Base-by-base conservation (phyloP, 805 yeast genomes). In the Candida boidinii region DNA sequence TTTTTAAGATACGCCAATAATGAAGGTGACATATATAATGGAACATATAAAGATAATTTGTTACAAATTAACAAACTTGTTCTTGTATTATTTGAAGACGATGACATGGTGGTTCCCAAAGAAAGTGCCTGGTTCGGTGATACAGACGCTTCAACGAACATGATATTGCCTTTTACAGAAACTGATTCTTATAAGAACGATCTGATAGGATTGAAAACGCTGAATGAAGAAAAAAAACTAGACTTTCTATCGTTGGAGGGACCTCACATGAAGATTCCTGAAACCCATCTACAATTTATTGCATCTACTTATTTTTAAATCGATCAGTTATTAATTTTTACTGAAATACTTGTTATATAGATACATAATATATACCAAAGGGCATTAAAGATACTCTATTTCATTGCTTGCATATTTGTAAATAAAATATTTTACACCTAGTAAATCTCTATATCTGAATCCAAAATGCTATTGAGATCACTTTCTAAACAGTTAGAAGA, bases 71-170 rank as follows among this genome's bases (percentile, higher is more conserved):
- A 74, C 14, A 66, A 61, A 30, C 55, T 83, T 22, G 83, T 79
- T 0, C 52, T 84, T 65, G 58, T 79, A 2, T 52, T 61, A 53
- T 83, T 84, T 43, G 54, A 56, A 2, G 54, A 70, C 38, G 94
- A 83, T 50, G 68, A 68, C n/a, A 79, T 81, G 2, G 56, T 83
- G 6, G 76, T 76, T 5, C 94, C 94, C 1, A 76, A 72, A 45
- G 81, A 80, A 36, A 72, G 79, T 33, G 77, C 88, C 1, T 73
- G 75, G 73, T 78, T 80, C 46, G 66, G 55, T 31, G 87, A 80
- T 44, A 38, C 54, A 5, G 74, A 76, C 39, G 48, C 57, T 5
- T 44, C 41, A 3, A 53, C 70, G 0, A 77, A 73, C 0, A 44
- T 49, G 0, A 30, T 60, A 0, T 54, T 73, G 4, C 64, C 69